Evolutionary conservation across 1,284 basidiomycete genomes (phyloP), one percentile per base, ranked within the genome.

Genomic region (Irpex rosettiformis): DNA sequence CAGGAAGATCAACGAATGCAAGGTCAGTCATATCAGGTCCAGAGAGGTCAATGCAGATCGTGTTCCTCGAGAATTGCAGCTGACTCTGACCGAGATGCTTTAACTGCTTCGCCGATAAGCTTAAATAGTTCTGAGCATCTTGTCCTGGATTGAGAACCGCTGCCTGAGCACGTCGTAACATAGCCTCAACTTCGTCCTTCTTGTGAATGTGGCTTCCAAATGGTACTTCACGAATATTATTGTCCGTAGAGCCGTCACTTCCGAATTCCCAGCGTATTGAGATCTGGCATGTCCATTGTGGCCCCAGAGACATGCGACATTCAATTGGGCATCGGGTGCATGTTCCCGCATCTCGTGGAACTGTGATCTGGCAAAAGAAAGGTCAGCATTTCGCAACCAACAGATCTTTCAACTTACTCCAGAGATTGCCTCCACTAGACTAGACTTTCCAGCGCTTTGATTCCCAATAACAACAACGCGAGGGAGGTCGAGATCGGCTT

Each of bases 271-370:
- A 64, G 1, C 82, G 81, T 0, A 91, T 71, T 0, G 78, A 82
- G 0, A 91, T 79, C 0, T 70, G 64, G 62, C 90, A 92, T 52
- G 74, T 72, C 90, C 90, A 92, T 0, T 73, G 67, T 3, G 70
- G 60, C 0, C 80, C 79, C 11, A 73, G 68, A 0, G 81, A 75
- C 0, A 91, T 75, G 8, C 82, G 79, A 62, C 85, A 88, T 62
- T 91, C 88, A 0, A 84, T 89, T 0, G 89, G 87, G 54, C 68
- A 69, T 5, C 69, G 58, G 2, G 69, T 71, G 40, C 69, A 69
- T 7, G 60, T 70, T 2, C 67, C 66, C 1, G 56, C 57, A 48
- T 62, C 67, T 11, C 60, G 56, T 4, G 66, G 66, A 3, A 65
- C 68, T 27, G 58, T 68, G 52, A 70, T 55, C 40, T 43, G 16